Percentiles rank a stretch among this genome's conserved stretches.
phyloP scores from a whole-genome alignment of 768 basidiomycete species.

The Russula griseocarnosa region DNA sequence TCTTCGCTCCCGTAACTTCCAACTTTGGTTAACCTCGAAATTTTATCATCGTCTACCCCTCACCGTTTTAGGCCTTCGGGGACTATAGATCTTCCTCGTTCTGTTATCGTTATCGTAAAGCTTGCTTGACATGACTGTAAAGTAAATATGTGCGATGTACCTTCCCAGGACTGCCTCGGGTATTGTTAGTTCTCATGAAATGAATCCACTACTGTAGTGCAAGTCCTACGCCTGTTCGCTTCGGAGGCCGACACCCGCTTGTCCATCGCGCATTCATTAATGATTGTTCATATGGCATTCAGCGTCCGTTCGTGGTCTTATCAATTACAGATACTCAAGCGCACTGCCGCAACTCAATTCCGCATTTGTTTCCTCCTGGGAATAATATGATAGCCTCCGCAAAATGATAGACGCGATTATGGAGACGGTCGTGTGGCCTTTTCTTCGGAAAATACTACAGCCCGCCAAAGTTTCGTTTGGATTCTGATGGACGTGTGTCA shows the following conservation, averaged over 20 bases:
- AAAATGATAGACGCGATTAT: conserved; percentile 5
- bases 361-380: background rate
- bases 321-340: background rate
- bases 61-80: too few species aligned
- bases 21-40: conserved; percentile 18
- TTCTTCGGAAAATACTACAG: background rate
- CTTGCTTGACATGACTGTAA: conserved; percentile 2
- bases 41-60: conserved; percentile 1
- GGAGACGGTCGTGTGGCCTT: background rate
- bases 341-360: background rate
- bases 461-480: background rate
- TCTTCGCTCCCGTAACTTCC: conserved; percentile 5
- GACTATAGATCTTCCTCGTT: background rate
- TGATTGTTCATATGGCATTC: background rate
- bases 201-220: background rate
- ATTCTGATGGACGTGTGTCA: conserved; percentile 18
- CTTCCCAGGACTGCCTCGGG: background rate
- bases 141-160: background rate
- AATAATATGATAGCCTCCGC: background rate
- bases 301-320: background rate
- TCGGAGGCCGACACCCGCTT: background rate
- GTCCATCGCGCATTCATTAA: background rate
- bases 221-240: background rate
- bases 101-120: conserved; percentile 22
- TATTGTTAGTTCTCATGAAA: background rate